Conservation (phyloP, 345 rosid genomes). For the Euclidium syriacum region DNA sequence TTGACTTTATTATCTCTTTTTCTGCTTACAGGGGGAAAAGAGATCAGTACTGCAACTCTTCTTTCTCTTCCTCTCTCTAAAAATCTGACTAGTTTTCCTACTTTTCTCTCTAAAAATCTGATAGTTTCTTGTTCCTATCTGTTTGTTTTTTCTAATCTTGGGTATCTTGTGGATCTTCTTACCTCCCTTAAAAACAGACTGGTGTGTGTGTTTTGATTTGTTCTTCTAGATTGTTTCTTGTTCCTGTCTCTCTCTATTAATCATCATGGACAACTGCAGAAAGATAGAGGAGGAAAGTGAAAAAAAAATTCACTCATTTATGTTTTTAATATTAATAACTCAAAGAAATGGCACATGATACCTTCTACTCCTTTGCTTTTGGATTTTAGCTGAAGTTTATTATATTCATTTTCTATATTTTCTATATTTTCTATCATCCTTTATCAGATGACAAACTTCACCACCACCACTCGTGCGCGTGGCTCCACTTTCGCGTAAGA, state of each 20-base stretch:
- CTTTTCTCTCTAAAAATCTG: slow-evolving; percentile 19
- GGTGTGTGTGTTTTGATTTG: slow-evolving; percentile 1
- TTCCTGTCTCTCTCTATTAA: slow-evolving; percentile 34
- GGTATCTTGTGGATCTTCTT: slow-evolving; percentile 13
- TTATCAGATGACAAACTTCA: slow-evolving; percentile 17
- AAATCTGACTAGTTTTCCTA: background rate
- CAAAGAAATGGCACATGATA: slow-evolving; percentile 31
- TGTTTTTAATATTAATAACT: slow-evolving; percentile 12
- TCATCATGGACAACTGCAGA: slow-evolving; percentile 30
- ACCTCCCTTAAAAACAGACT: background rate
- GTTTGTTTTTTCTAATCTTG: background rate
- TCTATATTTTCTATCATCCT: background rate
- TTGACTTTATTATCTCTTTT: background rate
- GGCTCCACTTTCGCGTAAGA: slow-evolving; percentile 26
- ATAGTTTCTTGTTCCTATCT: background rate
- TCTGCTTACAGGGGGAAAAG: slow-evolving; percentile 5
- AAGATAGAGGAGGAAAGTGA: slow-evolving; percentile 25
- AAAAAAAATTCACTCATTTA: background rate
- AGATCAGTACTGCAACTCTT: slow-evolving; percentile 20
- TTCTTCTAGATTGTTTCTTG: slow-evolving; percentile 25
- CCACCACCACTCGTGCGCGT: slow-evolving; percentile 30
- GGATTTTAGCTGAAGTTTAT: slow-evolving; percentile 20
- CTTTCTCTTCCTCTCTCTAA: slow-evolving; percentile 1
- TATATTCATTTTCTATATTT: background rate
- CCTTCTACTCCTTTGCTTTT: slow-evolving; percentile 31